Base-by-base conservation (phyloP, 768 basidiomycete species). In the Termitomyces sp. region DNA sequence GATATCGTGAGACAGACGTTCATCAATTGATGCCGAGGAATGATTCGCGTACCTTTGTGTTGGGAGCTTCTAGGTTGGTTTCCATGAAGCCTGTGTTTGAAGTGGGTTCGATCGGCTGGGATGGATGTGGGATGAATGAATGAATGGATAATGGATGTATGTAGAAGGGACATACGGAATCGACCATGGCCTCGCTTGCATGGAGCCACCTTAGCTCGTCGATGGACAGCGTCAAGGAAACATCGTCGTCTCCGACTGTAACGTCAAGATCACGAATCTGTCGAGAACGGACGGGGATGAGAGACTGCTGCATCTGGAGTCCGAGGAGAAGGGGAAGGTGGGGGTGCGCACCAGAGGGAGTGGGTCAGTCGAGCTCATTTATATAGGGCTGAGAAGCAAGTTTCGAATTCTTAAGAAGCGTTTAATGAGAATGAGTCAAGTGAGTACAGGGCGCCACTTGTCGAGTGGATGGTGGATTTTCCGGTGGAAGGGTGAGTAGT, bases 141-240 rank as follows among this genome's bases (percentile, higher is more conserved):
- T 12, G 38, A 9, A 12, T 40, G 7, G n/a, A 35, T 21, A 27
- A n/a, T n/a, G n/a, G n/a, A n/a, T n/a, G 0, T 17, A 27, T 17
- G 19, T 10, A 23, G 14, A 19, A 31, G 32, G 19, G 2, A 50
- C 57, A 37, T 56, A 58, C 62, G 34, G 62, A 57, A 23, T 62
- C 58, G 16, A 59, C 31, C 5, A 57, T 60, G 21, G 56, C 58
- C 47, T 67, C 65, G 41, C 73, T 77, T 27, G 78, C 79, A 47
- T 76, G 73, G 19, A 82, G 70, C 81, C 81, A 82, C 23, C 76
- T 69, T 51, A 80, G 68, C 65, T 81, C 81, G 59, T 81, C 81
- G 56, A 72, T 69, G 54, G 75, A 75, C 56, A 77, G 68, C 52
- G 71, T 65, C 40, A 62, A 63, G 53, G 73, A 70, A 47, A 65